These are phyloP conservation scores for Poronia punctata DNA, from an alignment of 495 filamentous ascomycete species.

Conservation along the genomic window DNA sequence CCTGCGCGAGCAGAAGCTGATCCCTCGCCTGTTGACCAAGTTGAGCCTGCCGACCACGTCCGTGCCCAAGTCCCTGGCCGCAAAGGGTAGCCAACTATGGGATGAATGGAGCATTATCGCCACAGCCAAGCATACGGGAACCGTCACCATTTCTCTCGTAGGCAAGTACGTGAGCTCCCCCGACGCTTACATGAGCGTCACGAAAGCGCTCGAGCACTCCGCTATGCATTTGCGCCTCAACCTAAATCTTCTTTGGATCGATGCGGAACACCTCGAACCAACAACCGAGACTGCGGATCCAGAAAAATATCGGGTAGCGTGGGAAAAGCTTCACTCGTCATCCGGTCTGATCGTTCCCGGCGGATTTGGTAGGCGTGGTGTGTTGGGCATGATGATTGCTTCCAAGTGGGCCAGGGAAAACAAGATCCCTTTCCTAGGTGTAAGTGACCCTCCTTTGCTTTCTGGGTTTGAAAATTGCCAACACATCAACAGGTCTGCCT, in stretches of 20 bases:
- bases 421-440: slow-evolving; percentile 72
- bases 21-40: slow-evolving; percentile 33
- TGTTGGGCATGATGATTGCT: slow-evolving; percentile 80
- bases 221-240: slow-evolving; percentile 80
- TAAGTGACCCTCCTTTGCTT: neutral
- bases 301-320: slow-evolving; percentile 78
- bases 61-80: slow-evolving; percentile 39
- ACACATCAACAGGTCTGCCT: slow-evolving; percentile 57
- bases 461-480: neutral
- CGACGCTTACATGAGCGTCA: slow-evolving; percentile 72
- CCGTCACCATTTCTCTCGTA: slow-evolving; percentile 75
- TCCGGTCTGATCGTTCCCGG: slow-evolving; percentile 54
- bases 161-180: slow-evolving; percentile 83
- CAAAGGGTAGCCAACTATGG: slow-evolving; percentile 61
- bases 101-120: slow-evolving; percentile 63
- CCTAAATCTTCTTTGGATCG: slow-evolving; percentile 75
- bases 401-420: slow-evolving; percentile 78
- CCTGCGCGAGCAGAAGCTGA: slow-evolving; percentile 70
- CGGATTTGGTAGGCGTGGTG: slow-evolving; percentile 79
- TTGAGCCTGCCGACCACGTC: slow-evolving; percentile 37
- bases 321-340: slow-evolving; percentile 53
- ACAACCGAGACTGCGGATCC: slow-evolving; percentile 49
- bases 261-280: slow-evolving; percentile 74
- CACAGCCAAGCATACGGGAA: slow-evolving; percentile 43
- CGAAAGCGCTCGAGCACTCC: slow-evolving; percentile 82